These are phyloP conservation scores for Boletus rufocinnamomeus DNA, from an alignment of 768 basidiomycete species.

Conservation along the genomic window DNA sequence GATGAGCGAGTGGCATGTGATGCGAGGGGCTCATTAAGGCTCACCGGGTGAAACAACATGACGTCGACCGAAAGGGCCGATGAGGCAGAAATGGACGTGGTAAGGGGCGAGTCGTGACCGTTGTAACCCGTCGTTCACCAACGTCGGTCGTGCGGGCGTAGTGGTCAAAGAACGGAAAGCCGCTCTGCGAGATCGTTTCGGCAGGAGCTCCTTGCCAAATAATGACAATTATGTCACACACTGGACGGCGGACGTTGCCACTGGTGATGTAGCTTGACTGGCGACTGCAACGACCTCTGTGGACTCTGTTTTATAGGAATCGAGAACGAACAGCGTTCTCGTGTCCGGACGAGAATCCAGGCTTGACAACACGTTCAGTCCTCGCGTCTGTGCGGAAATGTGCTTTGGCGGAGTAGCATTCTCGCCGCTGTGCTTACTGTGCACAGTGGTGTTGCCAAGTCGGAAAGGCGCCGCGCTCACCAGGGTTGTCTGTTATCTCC, in stretches of 20 bases:
- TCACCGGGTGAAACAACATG: constrained; percentile 55
- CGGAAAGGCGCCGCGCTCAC: neutral
- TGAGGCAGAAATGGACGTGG: neutral
- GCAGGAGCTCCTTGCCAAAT: constrained; percentile 12
- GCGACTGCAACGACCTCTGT: neutral
- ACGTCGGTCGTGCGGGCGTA: constrained; percentile 5
- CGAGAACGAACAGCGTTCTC: neutral
- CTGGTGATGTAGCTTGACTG: too few species aligned
- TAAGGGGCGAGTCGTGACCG: constrained; percentile 5
- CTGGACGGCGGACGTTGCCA: too few species aligned
- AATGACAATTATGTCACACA: constrained; percentile 21
- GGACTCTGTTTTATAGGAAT: constrained; percentile 11
- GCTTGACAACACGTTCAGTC: constrained; percentile 13
- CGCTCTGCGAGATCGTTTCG: neutral
- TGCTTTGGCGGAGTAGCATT: constrained; percentile 2
- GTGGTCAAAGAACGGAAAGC: constrained; percentile 2
- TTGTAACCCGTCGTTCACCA: constrained; percentile 1
- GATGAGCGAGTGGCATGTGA: constrained; percentile 4
- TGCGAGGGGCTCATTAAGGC: constrained; percentile 19
- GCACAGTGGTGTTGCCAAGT: neutral
- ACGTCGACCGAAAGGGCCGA: constrained; percentile 20
- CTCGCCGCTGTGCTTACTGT: neutral
- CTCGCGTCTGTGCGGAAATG: constrained; percentile 21
- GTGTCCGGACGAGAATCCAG: neutral
- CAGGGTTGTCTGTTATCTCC: neutral